These are phyloP conservation scores for Bondarzewia mesenterica DNA, from an alignment of 1,284 basidiomycete genomes.

Conservation along the genomic window DNA sequence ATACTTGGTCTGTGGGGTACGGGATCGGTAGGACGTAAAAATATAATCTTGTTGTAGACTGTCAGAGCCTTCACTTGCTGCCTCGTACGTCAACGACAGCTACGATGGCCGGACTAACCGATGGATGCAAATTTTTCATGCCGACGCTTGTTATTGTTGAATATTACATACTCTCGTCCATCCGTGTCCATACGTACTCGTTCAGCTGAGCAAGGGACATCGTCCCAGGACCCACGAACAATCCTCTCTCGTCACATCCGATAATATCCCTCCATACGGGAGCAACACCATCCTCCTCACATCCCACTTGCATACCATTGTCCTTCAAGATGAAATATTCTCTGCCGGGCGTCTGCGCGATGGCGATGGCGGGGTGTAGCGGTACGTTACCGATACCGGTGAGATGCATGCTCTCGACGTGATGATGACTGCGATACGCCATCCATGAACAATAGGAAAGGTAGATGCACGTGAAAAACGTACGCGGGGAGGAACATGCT, in stretches of 20 bases:
- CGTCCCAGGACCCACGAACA: not conserved
- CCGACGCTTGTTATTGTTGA: too few relatives aligned
- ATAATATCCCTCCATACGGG: constrained; percentile 52
- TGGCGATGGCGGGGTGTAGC: constrained; percentile 56
- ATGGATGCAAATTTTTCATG: too few relatives aligned
- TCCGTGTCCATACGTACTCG: too few relatives aligned
- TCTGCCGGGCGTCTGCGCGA: constrained; percentile 55
- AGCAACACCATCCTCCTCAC: constrained; percentile 63
- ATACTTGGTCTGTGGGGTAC: not conserved
- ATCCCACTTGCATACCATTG: constrained; percentile 69
- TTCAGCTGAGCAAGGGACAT: constrained; percentile 7
- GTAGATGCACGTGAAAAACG: constrained; percentile 13
- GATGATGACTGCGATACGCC: constrained; percentile 64
- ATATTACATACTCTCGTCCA: too few relatives aligned
- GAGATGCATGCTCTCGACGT: constrained; percentile 69
- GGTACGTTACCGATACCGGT: constrained; percentile 27
- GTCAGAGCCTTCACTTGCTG: not conserved
- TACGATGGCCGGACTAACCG: too few relatives aligned
- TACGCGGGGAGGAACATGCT: constrained; percentile 60
- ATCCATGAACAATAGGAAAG: not conserved
- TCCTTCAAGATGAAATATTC: constrained; percentile 63
- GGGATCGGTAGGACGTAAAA: not conserved
- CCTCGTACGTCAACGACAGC: too few relatives aligned
- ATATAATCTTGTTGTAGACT: not conserved
- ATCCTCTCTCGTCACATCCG: constrained; percentile 32